These are phyloP conservation scores for Juglanconis sp. DNA, from an alignment of 2,329 filamentous ascomycete genomes.

Conservation along the genomic window DNA sequence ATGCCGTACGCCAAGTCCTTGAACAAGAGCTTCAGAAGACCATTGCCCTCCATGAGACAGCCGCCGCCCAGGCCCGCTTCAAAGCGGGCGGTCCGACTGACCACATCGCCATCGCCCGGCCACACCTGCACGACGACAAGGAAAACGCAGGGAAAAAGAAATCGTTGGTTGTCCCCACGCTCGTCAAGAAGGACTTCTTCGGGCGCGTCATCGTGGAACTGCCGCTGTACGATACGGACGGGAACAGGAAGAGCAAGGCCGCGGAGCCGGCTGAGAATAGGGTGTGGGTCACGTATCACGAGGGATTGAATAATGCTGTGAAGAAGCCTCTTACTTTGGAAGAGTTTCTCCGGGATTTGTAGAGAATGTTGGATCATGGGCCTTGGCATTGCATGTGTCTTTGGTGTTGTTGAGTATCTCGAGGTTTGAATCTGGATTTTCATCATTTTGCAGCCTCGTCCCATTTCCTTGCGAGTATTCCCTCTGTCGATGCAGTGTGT, in stretches of 20 bases:
- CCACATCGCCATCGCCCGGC: not conserved
- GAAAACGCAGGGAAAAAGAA: slow-evolving; percentile 33
- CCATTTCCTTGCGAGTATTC: no score
- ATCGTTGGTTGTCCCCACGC: slow-evolving; percentile 20
- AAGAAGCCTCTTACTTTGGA: slow-evolving; percentile 78
- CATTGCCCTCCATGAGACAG: slow-evolving; percentile 61
- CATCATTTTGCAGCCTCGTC: not conserved
- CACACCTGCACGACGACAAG: slow-evolving; percentile 29
- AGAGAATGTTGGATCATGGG: slow-evolving; percentile 11
- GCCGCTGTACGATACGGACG: slow-evolving; percentile 39
- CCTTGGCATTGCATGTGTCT: not conserved
- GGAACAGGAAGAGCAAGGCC: slow-evolving; percentile 28
- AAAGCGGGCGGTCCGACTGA: slow-evolving; percentile 43
- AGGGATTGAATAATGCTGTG: slow-evolving; percentile 90
- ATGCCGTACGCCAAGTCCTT: slow-evolving; percentile 87
- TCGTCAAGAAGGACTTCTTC: slow-evolving; percentile 26
- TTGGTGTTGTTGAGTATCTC: not conserved
- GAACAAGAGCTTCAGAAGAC: slow-evolving; percentile 85
- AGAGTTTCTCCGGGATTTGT: slow-evolving; percentile 71
- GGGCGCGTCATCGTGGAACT: slow-evolving; percentile 53
- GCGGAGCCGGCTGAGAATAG: slow-evolving; percentile 48
- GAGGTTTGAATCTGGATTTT: not conserved
- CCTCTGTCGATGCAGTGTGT: no score
- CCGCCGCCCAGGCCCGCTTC: slow-evolving; percentile 64
- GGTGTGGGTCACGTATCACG: slow-evolving; percentile 86